Evolutionary conservation across 2,329 filamentous ascomycete genomes (phyloP).

Genomic region (Aspergillus carbonarius): DNA sequence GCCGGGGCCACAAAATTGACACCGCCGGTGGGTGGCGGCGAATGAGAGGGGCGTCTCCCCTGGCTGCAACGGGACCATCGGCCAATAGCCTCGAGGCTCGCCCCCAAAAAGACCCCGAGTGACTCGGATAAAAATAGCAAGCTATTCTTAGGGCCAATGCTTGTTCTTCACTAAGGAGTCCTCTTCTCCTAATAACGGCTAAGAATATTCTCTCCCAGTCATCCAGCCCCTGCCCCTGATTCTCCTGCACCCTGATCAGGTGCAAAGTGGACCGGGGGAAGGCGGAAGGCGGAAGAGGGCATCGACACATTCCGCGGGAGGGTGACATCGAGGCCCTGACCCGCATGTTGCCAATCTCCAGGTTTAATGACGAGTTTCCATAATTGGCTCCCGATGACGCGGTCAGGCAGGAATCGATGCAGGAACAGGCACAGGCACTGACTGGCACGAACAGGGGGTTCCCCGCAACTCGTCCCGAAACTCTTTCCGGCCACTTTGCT

Average conservation of each 20-base stretch:
- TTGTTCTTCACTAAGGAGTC: not conserved
- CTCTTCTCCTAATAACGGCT: not conserved
- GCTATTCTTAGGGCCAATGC: not conserved
- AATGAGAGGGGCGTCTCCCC: not conserved
- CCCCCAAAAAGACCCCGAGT: not conserved
- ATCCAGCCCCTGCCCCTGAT: not conserved
- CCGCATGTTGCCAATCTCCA: not conserved
- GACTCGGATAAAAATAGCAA: not conserved
- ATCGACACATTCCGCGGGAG: not conserved
- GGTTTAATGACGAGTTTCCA: not conserved
- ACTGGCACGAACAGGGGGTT: not conserved
- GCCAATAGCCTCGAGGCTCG: no score
- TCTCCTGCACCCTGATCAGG: not conserved
- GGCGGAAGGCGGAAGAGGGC: not conserved
- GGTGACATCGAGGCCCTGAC: not conserved
- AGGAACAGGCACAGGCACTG: not conserved
- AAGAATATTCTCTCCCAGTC: no score
- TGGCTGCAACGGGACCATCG: not conserved
- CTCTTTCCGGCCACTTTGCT: no score
- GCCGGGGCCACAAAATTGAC: not conserved
- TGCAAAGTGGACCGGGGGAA: not conserved
- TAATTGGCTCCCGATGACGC: not conserved
- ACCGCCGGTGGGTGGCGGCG: not conserved
- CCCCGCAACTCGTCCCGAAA: not conserved
- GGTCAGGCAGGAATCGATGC: not conserved